Base-by-base conservation (phyloP, 768 basidiomycete genomes). In the Clathrus columnatus region DNA sequence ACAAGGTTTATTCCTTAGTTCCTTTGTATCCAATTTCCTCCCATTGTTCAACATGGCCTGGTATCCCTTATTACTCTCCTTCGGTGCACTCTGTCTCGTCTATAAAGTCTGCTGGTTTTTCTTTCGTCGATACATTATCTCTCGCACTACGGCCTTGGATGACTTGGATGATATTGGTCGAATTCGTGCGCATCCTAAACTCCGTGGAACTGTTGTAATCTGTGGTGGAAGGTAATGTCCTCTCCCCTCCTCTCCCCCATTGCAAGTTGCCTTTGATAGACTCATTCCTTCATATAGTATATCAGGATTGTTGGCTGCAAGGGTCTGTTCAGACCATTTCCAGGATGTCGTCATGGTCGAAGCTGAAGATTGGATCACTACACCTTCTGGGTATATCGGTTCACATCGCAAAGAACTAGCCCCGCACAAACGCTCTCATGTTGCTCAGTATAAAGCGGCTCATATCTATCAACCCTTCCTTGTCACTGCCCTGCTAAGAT, bases 251-350 rank as follows among this genome's bases (percentile, higher is more conserved):
- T n/a, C 11, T 32, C 6, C n/a, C n/a, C 36, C 36, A 8, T 36
- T 14, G n/a, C 2, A 36, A 5, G 10, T 2, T n/a, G n/a, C 11
- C 2, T 36, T 11, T 36, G 36, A 36, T 8, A n/a, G n/a, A n/a
- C 7, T 8, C n/a, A 14, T 36, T 36, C 36, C n/a, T 16, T 32
- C 50, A 44, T 3, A n/a, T 48, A 68, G 67, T 46, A 58, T 68
- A 21, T 60, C 61, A 7, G 67, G 67, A 18, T 56, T 68, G 17
- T 48, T 67, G 4, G 48, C 65, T 1, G 67, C 67, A 0, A 57
- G 64, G n/a, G 62, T 66, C 8, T 68, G 67, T 45, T 52, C 61
- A 7, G 61, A 65, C 49, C 65, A 66, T 52, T 68, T 66, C 50
- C 60, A 65, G 36, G 46, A 59, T 14, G 67, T 68, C 47, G 29